phyloP scores from a whole-genome alignment of 1,284 basidiomycete genomes.

The Ustilago vetiveriae region DNA sequence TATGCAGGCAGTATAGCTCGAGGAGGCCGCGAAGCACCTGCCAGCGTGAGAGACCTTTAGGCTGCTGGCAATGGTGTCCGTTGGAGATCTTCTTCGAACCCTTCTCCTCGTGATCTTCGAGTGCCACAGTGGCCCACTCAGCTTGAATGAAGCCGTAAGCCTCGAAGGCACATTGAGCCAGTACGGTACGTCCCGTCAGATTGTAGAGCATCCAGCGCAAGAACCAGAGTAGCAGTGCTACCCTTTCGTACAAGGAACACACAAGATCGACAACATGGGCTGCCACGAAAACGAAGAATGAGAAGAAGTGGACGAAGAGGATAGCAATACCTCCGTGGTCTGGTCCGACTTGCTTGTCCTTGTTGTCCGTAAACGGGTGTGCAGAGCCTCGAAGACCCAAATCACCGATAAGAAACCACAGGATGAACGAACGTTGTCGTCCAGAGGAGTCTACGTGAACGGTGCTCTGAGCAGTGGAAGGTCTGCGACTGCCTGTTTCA shows the following conservation, averaged over 20 bases:
- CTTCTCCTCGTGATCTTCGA: slow-evolving; percentile 63
- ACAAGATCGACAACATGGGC: slow-evolving; percentile 60
- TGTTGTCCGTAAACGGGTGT: background rate
- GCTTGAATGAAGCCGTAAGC: slow-evolving; percentile 57
- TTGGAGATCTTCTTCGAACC: slow-evolving; percentile 21
- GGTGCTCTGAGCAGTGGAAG: slow-evolving; percentile 1
- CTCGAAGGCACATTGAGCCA: slow-evolving; percentile 57
- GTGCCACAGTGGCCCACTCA: slow-evolving; percentile 62
- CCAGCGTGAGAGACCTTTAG: slow-evolving; percentile 53
- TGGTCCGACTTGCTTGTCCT: background rate
- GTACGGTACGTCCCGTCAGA: slow-evolving; percentile 58
- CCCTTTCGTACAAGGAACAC: slow-evolving; percentile 38
- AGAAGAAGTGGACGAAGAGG: slow-evolving; percentile 29
- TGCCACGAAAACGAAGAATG: slow-evolving; percentile 58
- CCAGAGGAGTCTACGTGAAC: slow-evolving; percentile 35
- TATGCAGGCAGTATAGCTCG: slow-evolving; percentile 61
- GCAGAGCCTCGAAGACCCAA: slow-evolving; percentile 37
- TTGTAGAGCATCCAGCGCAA: slow-evolving; percentile 60
- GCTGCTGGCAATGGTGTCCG: slow-evolving; percentile 16
- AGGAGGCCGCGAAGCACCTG: slow-evolving; percentile 60
- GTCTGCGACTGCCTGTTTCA: slow-evolving; percentile 1
- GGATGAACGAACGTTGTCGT: slow-evolving; percentile 44
- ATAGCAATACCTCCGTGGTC: slow-evolving; percentile 36
- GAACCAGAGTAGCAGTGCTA: slow-evolving; percentile 57
- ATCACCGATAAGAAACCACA: slow-evolving; percentile 59